These are phyloP conservation scores for Wickerhamiella nectarea DNA, from an alignment of 805 yeast species.

Conservation along the genomic window DNA sequence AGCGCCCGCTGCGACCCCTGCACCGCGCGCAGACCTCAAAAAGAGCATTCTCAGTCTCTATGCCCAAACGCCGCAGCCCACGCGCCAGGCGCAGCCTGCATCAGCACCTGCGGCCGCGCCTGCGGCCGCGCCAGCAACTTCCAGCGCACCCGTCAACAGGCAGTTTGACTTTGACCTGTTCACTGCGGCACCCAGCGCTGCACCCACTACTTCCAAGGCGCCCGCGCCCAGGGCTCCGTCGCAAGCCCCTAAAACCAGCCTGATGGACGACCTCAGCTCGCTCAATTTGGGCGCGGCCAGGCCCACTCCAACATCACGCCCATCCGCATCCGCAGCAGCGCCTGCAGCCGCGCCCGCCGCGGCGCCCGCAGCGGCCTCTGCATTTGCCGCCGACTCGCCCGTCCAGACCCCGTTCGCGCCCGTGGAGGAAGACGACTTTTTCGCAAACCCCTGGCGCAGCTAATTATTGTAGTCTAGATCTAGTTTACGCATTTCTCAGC, in stretches of 20 bases:
- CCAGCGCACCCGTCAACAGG: constrained; percentile 5
- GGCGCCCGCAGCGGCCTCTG: constrained; percentile 4
- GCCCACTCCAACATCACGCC: too few relatives aligned
- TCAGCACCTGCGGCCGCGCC: constrained; percentile 10
- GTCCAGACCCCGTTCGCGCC: constrained; percentile 2
- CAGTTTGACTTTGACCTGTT: constrained; percentile 8
- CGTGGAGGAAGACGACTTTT: constrained; percentile 25
- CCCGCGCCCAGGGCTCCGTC: not conserved
- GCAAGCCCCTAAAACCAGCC: not conserved
- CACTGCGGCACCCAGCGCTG: not conserved
- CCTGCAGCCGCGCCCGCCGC: constrained; percentile 4
- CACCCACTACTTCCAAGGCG: not conserved
- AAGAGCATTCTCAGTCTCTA: constrained; percentile 83
- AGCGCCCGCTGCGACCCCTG: constrained; percentile 16
- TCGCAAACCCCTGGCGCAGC: constrained; percentile 27
- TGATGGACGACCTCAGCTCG: not conserved
- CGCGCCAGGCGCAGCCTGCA: constrained; percentile 10
- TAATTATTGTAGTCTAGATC: not conserved
- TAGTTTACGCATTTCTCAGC: not conserved
- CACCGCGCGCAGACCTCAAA: constrained; percentile 68
- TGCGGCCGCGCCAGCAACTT: constrained; percentile 1
- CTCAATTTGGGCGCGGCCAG: not conserved
- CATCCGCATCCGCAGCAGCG: not conserved
- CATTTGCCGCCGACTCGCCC: too few relatives aligned
- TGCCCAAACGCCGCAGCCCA: constrained; percentile 41